A percentile compares a stretch with the other conserved stretches of the same genome.
Evolutionary conservation across 495 filamentous ascomycete genomes (phyloP).

Genomic region (Daldinia bambusicola): DNA sequence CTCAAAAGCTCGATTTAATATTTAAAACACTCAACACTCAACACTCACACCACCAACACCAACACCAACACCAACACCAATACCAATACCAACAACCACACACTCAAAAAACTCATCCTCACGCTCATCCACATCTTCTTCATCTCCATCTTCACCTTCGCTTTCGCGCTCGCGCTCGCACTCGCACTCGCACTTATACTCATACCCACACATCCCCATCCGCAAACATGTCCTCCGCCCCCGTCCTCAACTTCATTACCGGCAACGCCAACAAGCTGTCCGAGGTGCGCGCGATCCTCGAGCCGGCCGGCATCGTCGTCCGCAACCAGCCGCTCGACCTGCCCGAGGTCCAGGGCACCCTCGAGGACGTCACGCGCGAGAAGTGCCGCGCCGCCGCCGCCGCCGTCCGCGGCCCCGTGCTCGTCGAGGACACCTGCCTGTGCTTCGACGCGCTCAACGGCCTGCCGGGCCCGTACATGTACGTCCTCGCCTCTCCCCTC

Average conservation of each 20-base stretch:
- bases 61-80: no score
- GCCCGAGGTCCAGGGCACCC: conserved; percentile 88
- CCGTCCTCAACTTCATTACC: conserved; percentile 88
- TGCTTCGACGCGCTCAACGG: conserved; percentile 90
- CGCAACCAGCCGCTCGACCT: conserved; percentile 79
- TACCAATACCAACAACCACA: no score
- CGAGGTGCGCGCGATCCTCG: conserved; percentile 88
- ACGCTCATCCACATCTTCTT: no score
- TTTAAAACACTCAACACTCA: no score
- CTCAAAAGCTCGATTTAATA: no score
- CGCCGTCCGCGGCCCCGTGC: conserved; percentile 78
- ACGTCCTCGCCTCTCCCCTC: conserved; percentile 42
- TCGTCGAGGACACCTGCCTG: conserved; percentile 95
- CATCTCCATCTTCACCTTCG: no score
- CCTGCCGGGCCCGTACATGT: conserved; percentile 98
- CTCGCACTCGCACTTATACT: no score
- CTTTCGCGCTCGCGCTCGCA: no score
- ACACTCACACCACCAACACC: no score
- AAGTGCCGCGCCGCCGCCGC: conserved; percentile 85
- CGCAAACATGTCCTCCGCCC: conserved; percentile 10
- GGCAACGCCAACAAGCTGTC: conserved; percentile 91
- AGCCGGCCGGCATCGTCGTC: conserved; percentile 72
- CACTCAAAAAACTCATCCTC: no score
- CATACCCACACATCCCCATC: no score
- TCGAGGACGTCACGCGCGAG: conserved; percentile 88